Evolutionary conservation across 2,329 filamentous ascomycete genomes (phyloP).

Genomic region (Fusarium scirpi): DNA sequence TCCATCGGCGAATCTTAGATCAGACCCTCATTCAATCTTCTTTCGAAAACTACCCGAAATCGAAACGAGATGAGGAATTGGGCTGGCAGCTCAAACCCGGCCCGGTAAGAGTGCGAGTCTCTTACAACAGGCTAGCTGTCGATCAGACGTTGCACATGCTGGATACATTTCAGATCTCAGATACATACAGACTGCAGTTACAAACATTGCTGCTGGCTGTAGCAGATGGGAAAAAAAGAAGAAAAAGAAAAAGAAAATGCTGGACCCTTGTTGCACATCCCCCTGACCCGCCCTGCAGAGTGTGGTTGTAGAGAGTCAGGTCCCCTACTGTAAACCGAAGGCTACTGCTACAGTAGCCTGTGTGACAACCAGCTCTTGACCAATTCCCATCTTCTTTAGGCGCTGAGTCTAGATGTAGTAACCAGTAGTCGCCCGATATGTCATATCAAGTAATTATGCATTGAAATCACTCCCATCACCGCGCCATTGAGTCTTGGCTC

Average conservation of each 20-base stretch:
- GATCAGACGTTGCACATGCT: slow-evolving; percentile 43
- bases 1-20: neutral
- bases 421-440: slow-evolving; percentile 28
- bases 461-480: slow-evolving; percentile 40
- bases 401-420: slow-evolving; percentile 41
- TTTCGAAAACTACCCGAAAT: slow-evolving; percentile 13
- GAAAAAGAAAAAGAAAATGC: slow-evolving; percentile 35
- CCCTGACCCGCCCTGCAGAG: slow-evolving; percentile 37
- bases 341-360: neutral
- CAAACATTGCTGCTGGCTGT: slow-evolving; percentile 17
- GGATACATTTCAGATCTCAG: slow-evolving; percentile 38
- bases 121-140: slow-evolving; percentile 38
- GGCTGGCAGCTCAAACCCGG: slow-evolving; percentile 39
- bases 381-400: slow-evolving; percentile 44
- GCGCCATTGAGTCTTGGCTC: slow-evolving; percentile 43
- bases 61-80: slow-evolving; percentile 20
- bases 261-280: slow-evolving; percentile 45
- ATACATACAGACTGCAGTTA: slow-evolving; percentile 4
- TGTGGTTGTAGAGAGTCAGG: slow-evolving; percentile 31
- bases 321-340: neutral
- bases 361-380: slow-evolving; percentile 33
- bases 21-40: neutral
- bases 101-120: slow-evolving; percentile 37
- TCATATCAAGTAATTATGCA: slow-evolving; percentile 41
- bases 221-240: slow-evolving; percentile 2